Base-by-base conservation (phyloP, 2,329 filamentous ascomycete species). In the Helminthosporium solani region DNA sequence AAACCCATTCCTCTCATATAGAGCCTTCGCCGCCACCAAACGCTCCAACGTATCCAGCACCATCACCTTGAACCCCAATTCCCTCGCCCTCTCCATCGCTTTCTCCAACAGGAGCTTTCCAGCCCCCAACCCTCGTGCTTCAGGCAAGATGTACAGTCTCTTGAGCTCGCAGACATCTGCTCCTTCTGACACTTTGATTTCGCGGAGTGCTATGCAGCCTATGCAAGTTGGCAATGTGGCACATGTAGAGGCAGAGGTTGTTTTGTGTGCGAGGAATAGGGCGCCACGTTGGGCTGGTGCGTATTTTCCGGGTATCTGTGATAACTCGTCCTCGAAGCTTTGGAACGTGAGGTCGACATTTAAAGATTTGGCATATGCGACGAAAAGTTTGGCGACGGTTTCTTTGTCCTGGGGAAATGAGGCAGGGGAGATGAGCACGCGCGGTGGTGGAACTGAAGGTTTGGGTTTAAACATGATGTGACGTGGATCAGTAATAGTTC, bases 261-360 rank as follows among this genome's bases (percentile, higher is more conserved):
- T 47, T 23, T 52, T 47, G 40, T 60, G 60, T 9, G 78, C 78
- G 2, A 83, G 70, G 16, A 81, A 70, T 0, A 83, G 60, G 18
- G 72, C 70, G 2, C 79, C 81, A 3, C 66, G 67, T 2, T 70
- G 67, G 2, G 68, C 63, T 3, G 67, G 60, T 0, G 71, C 62
- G 58, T 84, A 84, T 58, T 77, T 77, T 1, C 80, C 80, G 0
- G 81, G 81, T 14, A 84, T 64, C 7, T 61, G 68, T 6, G 71
- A 66, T 16, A 84, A 68, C 59, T 84, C 81, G 8, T 69, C 57
- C 8, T 71, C 58, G 63, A 82, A 84, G 48, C 73, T 70, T 61
- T 84, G 81, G 57, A 80, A 84, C 9, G 73, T 70, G 28, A 84
- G 77, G 53, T 81, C 79, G 41, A 84, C 71, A 16, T 70, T 70